These are phyloP conservation scores for Rhodomyrtus tomentosa DNA, from an alignment of 345 rosid genomes.

Conservation along the genomic window DNA sequence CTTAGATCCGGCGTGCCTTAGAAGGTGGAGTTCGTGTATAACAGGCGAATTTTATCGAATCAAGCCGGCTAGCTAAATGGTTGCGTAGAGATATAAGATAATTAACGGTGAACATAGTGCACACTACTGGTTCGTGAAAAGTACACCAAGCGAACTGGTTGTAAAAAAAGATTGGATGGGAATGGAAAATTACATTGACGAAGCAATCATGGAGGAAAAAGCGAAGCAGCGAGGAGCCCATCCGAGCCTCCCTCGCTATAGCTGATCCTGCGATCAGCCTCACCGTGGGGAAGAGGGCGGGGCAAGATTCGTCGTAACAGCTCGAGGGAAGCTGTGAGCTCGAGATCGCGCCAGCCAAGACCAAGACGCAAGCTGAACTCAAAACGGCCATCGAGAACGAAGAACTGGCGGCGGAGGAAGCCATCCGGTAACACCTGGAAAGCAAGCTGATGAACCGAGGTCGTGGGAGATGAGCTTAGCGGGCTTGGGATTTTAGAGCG, in stretches of 20 bases:
- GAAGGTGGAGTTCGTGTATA: background rate
- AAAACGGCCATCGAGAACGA: background rate
- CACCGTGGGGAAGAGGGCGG: slow-evolving; percentile 36
- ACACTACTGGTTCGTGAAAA: background rate
- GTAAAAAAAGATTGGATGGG: background rate
- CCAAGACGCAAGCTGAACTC: background rate
- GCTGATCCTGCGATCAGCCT: slow-evolving; percentile 39
- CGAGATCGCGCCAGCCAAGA: background rate
- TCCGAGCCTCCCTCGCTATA: slow-evolving; percentile 36
- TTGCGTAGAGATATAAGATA: background rate
- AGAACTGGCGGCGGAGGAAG: background rate
- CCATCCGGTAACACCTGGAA: background rate
- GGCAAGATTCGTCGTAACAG: slow-evolving; percentile 65
- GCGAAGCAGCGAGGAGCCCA: slow-evolving; percentile 78
- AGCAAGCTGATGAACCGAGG: background rate
- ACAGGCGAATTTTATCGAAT: background rate
- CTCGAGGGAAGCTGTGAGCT: slow-evolving; percentile 48
- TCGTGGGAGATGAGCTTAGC: background rate
- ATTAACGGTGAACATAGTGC: background rate
- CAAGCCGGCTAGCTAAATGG: background rate
- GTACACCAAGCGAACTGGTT: background rate
- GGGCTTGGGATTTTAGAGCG: background rate
- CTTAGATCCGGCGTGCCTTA: too few species aligned
- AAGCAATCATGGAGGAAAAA: slow-evolving; percentile 87
- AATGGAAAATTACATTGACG: slow-evolving; percentile 45